Evolutionary conservation across 116 monocot species (phyloP), one percentile per base, ranked within the genome.

Genomic region (Cymodocea nodosa): DNA sequence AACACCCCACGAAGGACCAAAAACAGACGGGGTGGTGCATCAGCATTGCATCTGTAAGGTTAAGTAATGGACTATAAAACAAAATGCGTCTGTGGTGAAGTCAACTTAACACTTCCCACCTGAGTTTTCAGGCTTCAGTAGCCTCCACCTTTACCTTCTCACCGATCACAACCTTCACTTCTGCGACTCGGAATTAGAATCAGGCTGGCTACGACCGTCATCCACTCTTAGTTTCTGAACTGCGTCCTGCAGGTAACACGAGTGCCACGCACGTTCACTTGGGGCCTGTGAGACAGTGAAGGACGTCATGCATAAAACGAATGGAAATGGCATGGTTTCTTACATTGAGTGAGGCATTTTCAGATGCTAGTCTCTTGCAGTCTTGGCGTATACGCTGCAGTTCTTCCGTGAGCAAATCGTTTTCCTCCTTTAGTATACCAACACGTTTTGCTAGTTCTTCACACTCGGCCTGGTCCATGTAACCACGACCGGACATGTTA

Each of bases 331-430:
- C 17, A 7, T 34, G 15, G 15, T 12, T 60, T 22, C 63, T 63
- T 69, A 75, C 75, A 75, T 37, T 65, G 34, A 76, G 76, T 48
- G 64, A 64, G 23, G 76, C 69, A 64, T 76, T 64, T 51, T 65
- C 70, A 44, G 64, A 64, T 0, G 59, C 35, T 53, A 76, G 59
- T 59, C 15, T 64, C 19, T 50, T 53, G 24, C 76, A 59, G 8
- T 57, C 58, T 19, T 57, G 22, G 8, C 51, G 6, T 5, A 70
- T 34, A 35, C 51, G 50, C 3, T 49, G 49, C 59, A 65, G 11
- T 70, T 76, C 76, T 57, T 64, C 50, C 59, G 15, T 50, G 20
- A 76, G 70, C 2, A 68, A 4, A 16, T 70, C 51, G 24, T 76
- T 76, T 35, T 76, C 75, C 63, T 76, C 70, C 50, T 64, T 69